A percentile compares a stretch with the other conserved stretches of the same genome.
Evolutionary conservation across 208 protist species (phyloP).

Genomic region (Balamuthia mandrillaris): DNA sequence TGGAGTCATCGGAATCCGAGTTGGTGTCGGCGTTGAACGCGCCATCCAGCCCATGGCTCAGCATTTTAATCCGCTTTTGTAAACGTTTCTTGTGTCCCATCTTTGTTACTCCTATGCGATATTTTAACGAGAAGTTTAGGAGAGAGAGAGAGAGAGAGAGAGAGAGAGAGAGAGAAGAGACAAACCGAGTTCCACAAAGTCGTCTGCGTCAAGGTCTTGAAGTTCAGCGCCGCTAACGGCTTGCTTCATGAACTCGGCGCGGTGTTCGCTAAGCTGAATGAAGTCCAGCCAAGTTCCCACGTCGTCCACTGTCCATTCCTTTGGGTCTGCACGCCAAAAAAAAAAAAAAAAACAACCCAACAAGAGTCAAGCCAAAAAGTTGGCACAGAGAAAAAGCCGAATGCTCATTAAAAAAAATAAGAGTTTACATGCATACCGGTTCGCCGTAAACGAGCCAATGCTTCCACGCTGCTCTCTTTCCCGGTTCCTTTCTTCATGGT

Average conservation of each 20-base stretch:
- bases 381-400: too few relatives aligned
- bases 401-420: too few relatives aligned
- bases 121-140: too few relatives aligned
- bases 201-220: not conserved
- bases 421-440: too few relatives aligned
- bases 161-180: too few relatives aligned
- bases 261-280: conserved; percentile 12
- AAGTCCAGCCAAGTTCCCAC: not conserved
- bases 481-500: too few relatives aligned
- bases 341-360: too few relatives aligned
- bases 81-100: not conserved
- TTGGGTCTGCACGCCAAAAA: too few relatives aligned
- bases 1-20: not conserved
- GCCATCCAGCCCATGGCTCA: not conserved
- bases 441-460: too few relatives aligned
- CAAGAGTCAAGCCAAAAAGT: too few relatives aligned
- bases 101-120: not conserved
- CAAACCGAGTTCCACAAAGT: not conserved
- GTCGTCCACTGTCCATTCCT: not conserved
- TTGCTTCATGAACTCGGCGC: not conserved
- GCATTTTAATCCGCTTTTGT: not conserved
- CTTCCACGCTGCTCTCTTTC: too few relatives aligned
- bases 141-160: too few relatives aligned
- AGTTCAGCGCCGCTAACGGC: not conserved
- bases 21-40: not conserved